Evolutionary conservation across 768 basidiomycete genomes (phyloP), one percentile per base, ranked within the genome.

Genomic region (Leucogyrophana mollusca): DNA sequence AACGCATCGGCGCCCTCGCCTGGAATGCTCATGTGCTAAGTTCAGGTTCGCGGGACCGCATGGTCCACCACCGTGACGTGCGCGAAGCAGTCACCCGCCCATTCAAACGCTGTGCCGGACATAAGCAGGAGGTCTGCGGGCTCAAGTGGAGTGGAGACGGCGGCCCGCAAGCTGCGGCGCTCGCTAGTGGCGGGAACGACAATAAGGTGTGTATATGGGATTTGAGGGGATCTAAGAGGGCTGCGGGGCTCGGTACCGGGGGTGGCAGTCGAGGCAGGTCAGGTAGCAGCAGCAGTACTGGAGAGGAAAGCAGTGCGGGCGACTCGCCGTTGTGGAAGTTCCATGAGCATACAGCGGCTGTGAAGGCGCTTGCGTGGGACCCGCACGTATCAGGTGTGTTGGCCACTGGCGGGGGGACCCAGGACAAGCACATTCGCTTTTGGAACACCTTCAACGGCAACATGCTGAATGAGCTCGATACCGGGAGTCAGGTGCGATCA

Each of bases 201-300:
- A 99, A 99, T 70, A 97, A 97, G 70, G 90, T 99, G 14, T 93
- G 91, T 57, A 93, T 99, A 43, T 99, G 94, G 91, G 94, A 97
- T 61, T 69, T 92, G 45, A 76, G 89, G 46, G 88, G 86, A 8
- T 78, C 80, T 5, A 72, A 73, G 55, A 65, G 61, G 18, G 60
- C 59, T 2, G 53, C 57, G 14, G 65, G 64, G 10, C 61, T 58
- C 7, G 65, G 61, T 11, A 66, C 58, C 11, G 64, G 61, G 2
- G 62, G 59, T 11, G 42, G 56, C 2, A 54, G 56, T 34, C 56
- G 56, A 3, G 55, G 56, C 2, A 54, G 56, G 35, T 57, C 57
- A 3, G 55, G 56, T 11, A 57, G 56, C 4, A 58, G 54, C 18
- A 57, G 52, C 27, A 51, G 52, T n/a, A 64, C 55, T 10, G 58